These are phyloP conservation scores for Coelastrella sp. DNA, from an alignment of 139 green algal species.

Conservation along the genomic window DNA sequence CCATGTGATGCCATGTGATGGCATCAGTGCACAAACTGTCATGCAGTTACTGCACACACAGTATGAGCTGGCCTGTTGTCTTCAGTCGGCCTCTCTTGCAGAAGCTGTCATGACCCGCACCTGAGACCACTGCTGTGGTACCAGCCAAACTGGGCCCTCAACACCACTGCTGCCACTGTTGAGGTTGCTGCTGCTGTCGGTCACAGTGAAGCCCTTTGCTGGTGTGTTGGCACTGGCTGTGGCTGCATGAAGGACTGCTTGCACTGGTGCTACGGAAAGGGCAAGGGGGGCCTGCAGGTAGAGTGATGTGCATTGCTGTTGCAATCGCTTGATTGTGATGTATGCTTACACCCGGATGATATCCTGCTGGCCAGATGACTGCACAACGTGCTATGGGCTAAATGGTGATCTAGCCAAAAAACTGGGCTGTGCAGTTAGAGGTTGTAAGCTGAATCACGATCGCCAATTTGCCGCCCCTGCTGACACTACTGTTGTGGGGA, in stretches of 20 bases:
- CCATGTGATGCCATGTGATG: not conserved
- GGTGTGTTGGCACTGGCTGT: not conserved
- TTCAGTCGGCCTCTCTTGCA: not conserved
- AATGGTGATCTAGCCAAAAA: too few relatives aligned
- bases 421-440: too few relatives aligned
- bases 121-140: not conserved
- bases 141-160: constrained; percentile 35
- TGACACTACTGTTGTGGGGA: too few relatives aligned
- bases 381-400: not conserved
- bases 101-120: not conserved
- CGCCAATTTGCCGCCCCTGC: too few relatives aligned
- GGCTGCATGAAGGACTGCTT: constrained; percentile 6
- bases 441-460: too few relatives aligned
- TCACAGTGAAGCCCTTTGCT: constrained; percentile 8
- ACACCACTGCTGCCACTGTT: not conserved
- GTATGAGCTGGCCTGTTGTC: not conserved
- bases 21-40: not conserved
- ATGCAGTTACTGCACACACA: not conserved
- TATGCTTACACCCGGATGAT: not conserved
- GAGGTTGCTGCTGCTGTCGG: constrained; percentile 2
- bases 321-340: not conserved
- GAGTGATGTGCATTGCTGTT: not conserved
- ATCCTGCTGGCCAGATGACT: not conserved
- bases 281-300: not conserved
- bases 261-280: not conserved